Percentiles rank a stretch among this genome's conserved stretches.
Conservation (phyloP, 108 stramenopile genomes). For the Nitzschia sp. region DNA sequence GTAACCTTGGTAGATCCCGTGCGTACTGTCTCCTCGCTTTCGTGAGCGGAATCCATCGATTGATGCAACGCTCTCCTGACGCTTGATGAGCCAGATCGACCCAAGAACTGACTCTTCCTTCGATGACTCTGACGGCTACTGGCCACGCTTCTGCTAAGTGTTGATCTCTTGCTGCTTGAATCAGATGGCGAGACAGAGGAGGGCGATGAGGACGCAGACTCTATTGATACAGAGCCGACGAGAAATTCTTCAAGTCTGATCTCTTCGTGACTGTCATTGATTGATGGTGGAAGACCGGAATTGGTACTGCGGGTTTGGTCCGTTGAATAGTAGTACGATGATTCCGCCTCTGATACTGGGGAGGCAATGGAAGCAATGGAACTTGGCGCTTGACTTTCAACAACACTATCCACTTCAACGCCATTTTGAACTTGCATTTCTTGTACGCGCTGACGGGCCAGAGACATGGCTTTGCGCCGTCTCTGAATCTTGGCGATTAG, state of each 20-base stretch:
- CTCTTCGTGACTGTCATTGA: background rate
- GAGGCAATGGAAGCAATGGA: no score
- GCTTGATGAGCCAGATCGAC: background rate
- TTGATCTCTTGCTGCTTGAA: no score
- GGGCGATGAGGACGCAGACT: background rate
- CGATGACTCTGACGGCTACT: no score
- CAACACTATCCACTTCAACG: no score
- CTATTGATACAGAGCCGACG: background rate
- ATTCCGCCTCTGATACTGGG: no score
- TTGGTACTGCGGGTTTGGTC: no score
- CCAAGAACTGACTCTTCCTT: background rate
- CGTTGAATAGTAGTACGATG: no score
- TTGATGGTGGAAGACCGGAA: no score
- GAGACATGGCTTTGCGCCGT: background rate
- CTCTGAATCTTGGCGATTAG: slow-evolving; percentile 13
- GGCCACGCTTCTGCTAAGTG: no score
- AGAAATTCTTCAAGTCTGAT: background rate
- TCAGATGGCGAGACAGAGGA: background rate
- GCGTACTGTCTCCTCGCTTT: slow-evolving; percentile 2
- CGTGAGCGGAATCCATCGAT: background rate
- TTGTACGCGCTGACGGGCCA: slow-evolving; percentile 2
- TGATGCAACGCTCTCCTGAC: slow-evolving; percentile 3
- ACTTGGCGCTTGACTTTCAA: no score
- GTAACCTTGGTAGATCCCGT: background rate
- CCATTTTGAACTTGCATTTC: no score